Evolutionary conservation across 768 basidiomycete species (phyloP).

Genomic region (Mrakia hoshinonis): DNA sequence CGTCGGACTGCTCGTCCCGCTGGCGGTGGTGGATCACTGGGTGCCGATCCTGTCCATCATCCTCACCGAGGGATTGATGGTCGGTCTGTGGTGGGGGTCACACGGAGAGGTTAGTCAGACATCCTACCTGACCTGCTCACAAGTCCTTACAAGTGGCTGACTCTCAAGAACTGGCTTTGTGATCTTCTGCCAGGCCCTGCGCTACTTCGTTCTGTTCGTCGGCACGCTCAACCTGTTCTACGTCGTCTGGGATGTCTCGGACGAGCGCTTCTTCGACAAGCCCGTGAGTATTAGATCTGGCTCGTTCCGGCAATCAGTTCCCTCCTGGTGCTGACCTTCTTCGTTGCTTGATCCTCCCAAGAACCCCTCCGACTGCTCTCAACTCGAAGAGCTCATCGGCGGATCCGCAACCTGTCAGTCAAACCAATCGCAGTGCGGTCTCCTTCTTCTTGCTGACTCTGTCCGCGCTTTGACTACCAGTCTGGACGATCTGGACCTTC

Average conservation of each 20-base stretch:
- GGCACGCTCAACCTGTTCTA: conserved; percentile 50
- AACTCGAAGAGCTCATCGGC: conserved; percentile 63
- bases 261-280: conserved; percentile 58
- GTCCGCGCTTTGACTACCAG: conserved; percentile 41
- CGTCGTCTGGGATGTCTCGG: conserved; percentile 88
- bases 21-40: conserved; percentile 81
- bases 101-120: conserved; percentile 47
- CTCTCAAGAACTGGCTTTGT: neutral
- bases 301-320: neutral
- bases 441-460: neutral
- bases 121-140: neutral
- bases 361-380: conserved; percentile 42
- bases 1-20: conserved; percentile 73
- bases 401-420: conserved; percentile 39
- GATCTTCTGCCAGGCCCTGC: conserved; percentile 57
- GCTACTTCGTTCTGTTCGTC: conserved; percentile 44
- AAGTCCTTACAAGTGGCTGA: neutral
- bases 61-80: conserved; percentile 71
- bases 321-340: neutral
- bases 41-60: conserved; percentile 80
- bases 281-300: neutral
- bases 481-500: conserved; percentile 82
- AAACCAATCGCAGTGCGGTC: conserved; percentile 42
- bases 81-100: conserved; percentile 92
- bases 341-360: neutral